phyloP scores from a whole-genome alignment of 768 basidiomycete genomes.

The Termitomyces sp. region DNA sequence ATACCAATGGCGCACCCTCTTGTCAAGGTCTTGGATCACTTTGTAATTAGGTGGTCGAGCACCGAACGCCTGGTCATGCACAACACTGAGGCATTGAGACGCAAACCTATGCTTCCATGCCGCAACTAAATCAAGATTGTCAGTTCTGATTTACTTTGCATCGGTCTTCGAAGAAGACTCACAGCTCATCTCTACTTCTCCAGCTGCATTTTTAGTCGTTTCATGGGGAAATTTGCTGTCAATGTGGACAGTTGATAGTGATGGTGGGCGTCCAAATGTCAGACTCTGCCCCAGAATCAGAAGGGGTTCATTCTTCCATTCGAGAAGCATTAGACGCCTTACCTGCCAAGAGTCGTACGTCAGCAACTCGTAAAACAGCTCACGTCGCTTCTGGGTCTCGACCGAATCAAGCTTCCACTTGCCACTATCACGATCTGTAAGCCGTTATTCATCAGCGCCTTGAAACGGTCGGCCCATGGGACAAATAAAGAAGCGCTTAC shows the following conservation, averaged over 20 bases:
- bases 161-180: constrained; percentile 16
- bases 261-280: constrained; percentile 67
- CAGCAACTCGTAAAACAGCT: constrained; percentile 59
- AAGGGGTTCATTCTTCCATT: background rate
- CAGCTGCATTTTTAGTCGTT: constrained; percentile 34
- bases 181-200: constrained; percentile 62
- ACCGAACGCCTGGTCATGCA: constrained; percentile 66
- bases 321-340: constrained; percentile 12
- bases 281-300: constrained; percentile 41
- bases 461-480: background rate
- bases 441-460: constrained; percentile 8
- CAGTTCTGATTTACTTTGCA: background rate
- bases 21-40: constrained; percentile 57
- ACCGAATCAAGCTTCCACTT: constrained; percentile 53
- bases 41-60: constrained; percentile 57
- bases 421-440: constrained; percentile 59
- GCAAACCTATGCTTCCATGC: constrained; percentile 69
- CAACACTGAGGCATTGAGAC: constrained; percentile 53
- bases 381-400: constrained; percentile 54
- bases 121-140: constrained; percentile 33
- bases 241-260: constrained; percentile 50
- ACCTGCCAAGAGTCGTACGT: constrained; percentile 73
- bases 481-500: constrained; percentile 34
- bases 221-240: constrained; percentile 49
- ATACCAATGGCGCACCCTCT: constrained; percentile 57